A percentile compares a stretch with the other conserved stretches of the same genome.
phyloP scores from a whole-genome alignment of 768 basidiomycete species.

The Tricholoma sp. region DNA sequence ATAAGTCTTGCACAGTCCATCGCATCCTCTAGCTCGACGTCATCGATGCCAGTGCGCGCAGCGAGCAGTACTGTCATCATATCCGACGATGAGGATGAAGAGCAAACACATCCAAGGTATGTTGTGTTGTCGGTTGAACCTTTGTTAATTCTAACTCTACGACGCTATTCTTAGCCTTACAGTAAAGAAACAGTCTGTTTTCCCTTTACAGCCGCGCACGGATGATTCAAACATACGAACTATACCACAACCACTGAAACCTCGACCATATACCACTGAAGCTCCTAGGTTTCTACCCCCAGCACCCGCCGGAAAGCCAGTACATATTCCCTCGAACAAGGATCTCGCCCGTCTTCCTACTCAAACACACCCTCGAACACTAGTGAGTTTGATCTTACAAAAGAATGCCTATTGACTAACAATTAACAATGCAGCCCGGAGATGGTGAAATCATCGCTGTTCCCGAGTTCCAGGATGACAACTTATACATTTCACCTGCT shows the following conservation, averaged over 20 bases:
- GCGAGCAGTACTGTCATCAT: constrained; percentile 23
- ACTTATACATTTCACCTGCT: constrained; percentile 29
- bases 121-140: not conserved
- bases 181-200: not conserved
- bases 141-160: not conserved
- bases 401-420: not conserved
- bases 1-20: constrained; percentile 17
- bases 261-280: constrained; percentile 1
- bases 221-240: constrained; percentile 4
- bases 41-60: constrained; percentile 9
- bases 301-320: constrained; percentile 17
- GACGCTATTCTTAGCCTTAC: not conserved
- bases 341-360: constrained; percentile 15
- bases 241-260: constrained; percentile 7
- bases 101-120: constrained; percentile 4
- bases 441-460: constrained; percentile 29
- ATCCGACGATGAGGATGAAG: constrained; percentile 32
- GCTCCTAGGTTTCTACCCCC: constrained; percentile 8
- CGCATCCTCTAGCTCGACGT: constrained; percentile 20
- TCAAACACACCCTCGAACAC: not conserved
- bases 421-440: constrained; percentile 4
- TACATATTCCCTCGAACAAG: constrained; percentile 32
- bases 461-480: constrained; percentile 22
- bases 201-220: constrained; percentile 6
- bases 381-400: not conserved